Evolutionary conservation across 305 asterid species (phyloP).

Genomic region (Fraxinus nigra): DNA sequence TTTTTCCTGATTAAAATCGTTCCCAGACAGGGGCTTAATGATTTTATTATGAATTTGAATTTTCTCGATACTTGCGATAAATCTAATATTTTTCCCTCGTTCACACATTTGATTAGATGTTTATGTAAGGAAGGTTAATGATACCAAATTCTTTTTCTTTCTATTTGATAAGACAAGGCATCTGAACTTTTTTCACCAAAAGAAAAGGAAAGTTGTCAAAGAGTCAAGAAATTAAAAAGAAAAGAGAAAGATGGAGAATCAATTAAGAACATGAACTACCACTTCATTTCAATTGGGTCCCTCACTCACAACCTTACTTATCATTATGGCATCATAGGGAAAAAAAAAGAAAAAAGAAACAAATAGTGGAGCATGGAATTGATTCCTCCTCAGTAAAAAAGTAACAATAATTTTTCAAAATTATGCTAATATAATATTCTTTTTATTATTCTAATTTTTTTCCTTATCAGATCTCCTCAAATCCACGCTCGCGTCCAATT

Average conservation of each 20-base stretch:
- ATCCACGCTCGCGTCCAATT: too few species aligned
- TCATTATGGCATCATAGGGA: not conserved
- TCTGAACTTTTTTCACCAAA: not conserved
- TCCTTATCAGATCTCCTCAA: too few species aligned
- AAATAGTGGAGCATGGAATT: too few species aligned
- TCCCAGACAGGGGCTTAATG: too few species aligned
- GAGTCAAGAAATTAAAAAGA: not conserved
- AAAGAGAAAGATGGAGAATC: not conserved
- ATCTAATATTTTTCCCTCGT: not conserved
- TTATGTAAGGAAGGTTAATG: not conserved
- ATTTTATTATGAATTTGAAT: too few species aligned
- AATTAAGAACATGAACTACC: not conserved
- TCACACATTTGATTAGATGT: not conserved
- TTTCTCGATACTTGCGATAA: not conserved
- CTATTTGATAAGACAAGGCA: not conserved
- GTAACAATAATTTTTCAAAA: too few species aligned
- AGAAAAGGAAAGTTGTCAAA: not conserved
- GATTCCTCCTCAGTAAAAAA: too few species aligned
- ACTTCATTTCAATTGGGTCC: not conserved
- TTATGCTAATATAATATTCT: too few species aligned
- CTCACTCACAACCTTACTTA: not conserved
- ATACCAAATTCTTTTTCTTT: not conserved
- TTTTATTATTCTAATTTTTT: too few species aligned
- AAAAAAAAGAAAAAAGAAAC: not conserved
- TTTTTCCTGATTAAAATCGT: too few species aligned